A percentile compares a stretch with the other conserved stretches of the same genome.
Evolutionary conservation across 1,284 basidiomycete genomes (phyloP).

Genomic region (Sanguinoderma infundibulare): DNA sequence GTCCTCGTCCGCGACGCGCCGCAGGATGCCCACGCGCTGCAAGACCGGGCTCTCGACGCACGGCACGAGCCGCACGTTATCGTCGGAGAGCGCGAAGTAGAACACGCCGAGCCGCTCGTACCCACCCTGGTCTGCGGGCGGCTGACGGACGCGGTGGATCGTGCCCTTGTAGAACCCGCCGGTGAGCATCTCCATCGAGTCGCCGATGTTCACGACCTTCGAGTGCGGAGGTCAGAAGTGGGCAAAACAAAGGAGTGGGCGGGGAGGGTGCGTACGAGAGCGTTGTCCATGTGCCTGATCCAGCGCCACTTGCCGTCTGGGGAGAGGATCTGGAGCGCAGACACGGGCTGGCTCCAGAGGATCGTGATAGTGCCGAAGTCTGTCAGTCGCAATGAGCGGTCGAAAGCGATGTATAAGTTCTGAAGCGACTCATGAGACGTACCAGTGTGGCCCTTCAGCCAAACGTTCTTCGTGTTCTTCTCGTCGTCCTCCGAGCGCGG

Average conservation of each 20-base stretch:
- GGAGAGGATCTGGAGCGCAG: conserved; percentile 58
- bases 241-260: background rate
- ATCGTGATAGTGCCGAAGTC: conserved; percentile 60
- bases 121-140: conserved; percentile 51
- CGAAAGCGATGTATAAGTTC: background rate
- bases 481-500: conserved; percentile 51
- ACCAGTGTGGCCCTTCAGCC: conserved; percentile 52
- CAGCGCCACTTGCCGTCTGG: conserved; percentile 60
- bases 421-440: background rate
- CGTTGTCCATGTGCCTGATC: conserved; percentile 62
- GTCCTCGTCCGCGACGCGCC: conserved; percentile 36
- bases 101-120: conserved; percentile 46
- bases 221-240: background rate
- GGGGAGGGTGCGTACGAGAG: conserved; percentile 42
- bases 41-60: conserved; percentile 37
- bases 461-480: conserved; percentile 53
- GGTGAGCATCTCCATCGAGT: conserved; percentile 47
- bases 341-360: conserved; percentile 62
- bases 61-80: conserved; percentile 35
- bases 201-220: conserved; percentile 48
- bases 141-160: conserved; percentile 49
- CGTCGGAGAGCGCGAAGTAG: conserved; percentile 44
- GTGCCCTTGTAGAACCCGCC: conserved; percentile 49
- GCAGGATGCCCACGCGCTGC: conserved; percentile 36
- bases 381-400: conserved; percentile 24